Evolutionary conservation across 345 rosid species (phyloP).

Genomic region (Arabidopsis arenosa): DNA sequence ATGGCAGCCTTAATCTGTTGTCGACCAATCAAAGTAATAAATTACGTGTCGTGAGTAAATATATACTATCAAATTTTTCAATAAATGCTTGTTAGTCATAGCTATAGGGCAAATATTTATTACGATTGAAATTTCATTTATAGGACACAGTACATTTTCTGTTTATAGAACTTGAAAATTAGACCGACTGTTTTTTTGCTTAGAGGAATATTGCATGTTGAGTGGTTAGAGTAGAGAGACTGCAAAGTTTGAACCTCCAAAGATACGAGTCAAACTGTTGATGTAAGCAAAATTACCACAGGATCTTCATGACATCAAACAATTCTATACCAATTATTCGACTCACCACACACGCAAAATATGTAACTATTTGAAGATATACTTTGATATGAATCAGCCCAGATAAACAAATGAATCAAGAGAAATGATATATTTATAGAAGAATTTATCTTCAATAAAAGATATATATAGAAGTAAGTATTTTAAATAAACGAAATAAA

Average conservation of each 20-base stretch:
- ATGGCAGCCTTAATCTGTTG: constrained; percentile 30
- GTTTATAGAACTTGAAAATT: constrained; percentile 29
- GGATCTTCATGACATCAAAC: constrained; percentile 35
- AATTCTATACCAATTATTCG: not conserved
- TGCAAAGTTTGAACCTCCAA: constrained; percentile 31
- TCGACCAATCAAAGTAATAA: constrained; percentile 35
- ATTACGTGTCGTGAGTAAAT: constrained; percentile 28
- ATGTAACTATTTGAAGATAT: not conserved
- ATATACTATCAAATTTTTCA: constrained; percentile 19
- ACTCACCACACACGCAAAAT: not conserved
- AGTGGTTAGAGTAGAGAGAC: constrained; percentile 33
- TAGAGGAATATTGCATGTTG: constrained; percentile 29
- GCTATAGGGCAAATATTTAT: constrained; percentile 14
- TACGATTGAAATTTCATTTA: constrained; percentile 38
- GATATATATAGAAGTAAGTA: no score
- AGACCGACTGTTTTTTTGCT: constrained; percentile 24
- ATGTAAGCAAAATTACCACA: constrained; percentile 32
- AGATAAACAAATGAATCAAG: not conserved
- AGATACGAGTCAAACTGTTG: constrained; percentile 36
- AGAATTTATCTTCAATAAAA: no score
- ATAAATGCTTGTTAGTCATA: constrained; percentile 25
- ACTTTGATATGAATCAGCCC: not conserved
- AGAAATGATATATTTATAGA: not conserved
- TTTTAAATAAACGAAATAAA: no score
- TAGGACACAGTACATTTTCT: constrained; percentile 33